These are phyloP conservation scores for Metrosideros polymorpha DNA, from an alignment of 441 rosid species.

Conservation along the genomic window DNA sequence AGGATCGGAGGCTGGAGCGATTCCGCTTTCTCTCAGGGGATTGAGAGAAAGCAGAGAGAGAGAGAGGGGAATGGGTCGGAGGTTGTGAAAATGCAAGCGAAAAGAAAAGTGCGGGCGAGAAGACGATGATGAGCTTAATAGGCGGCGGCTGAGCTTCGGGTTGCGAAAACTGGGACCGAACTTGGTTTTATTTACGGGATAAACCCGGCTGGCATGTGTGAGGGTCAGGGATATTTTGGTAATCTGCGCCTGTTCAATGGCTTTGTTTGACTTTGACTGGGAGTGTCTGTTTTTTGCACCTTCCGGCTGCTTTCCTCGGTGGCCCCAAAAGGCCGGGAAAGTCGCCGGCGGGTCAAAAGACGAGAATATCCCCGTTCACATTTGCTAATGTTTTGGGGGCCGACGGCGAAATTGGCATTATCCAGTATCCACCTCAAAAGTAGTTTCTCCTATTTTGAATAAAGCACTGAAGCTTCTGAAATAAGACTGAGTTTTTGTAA, in stretches of 20 bases:
- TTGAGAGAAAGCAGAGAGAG: not conserved
- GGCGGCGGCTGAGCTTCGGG: not conserved
- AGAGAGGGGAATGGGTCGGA: not conserved
- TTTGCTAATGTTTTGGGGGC: not conserved
- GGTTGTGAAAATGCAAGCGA: not conserved
- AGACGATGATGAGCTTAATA: not conserved
- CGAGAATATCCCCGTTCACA: not conserved
- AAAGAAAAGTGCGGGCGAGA: not conserved
- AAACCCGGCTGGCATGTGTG: not conserved
- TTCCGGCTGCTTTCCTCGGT: not conserved
- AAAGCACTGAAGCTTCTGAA: not conserved
- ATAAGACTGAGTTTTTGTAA: not conserved
- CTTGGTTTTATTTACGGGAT: not conserved
- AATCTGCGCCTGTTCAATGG: rapidly evolving
- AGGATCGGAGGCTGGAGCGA: not conserved
- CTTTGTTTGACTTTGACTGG: not conserved
- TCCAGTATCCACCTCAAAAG: not conserved
- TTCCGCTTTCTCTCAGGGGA: not conserved
- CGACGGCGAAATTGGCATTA: not conserved
- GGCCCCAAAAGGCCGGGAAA: not conserved
- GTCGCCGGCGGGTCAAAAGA: not conserved
- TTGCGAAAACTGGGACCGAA: not conserved
- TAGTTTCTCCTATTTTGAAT: not conserved
- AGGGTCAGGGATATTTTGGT: not conserved
- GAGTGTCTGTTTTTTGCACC: not conserved